phyloP scores from a whole-genome alignment of 257 asterid species.

The Fraxinus quadrangulata region DNA sequence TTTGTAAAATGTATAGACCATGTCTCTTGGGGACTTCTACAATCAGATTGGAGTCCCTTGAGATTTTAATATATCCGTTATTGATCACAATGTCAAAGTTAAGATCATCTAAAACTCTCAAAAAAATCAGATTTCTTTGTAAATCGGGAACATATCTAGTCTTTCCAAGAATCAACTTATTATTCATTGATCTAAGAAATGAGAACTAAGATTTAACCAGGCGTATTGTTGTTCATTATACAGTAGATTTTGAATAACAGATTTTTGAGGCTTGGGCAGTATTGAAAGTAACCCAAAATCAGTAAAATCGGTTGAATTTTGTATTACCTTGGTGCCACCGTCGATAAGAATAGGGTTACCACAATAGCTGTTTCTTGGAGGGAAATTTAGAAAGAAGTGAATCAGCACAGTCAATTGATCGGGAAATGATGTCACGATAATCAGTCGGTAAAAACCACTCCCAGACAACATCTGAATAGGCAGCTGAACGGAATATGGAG shows the following conservation, averaged over 20 bases:
- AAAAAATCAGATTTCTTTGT: no score
- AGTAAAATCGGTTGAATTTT: neutral
- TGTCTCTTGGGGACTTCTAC: no score
- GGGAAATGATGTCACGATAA: constrained; percentile 49
- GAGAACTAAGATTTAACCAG: neutral
- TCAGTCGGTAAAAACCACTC: constrained; percentile 74
- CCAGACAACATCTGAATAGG: constrained; percentile 78
- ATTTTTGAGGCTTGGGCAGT: no score
- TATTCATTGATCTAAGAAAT: neutral
- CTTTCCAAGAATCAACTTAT: no score
- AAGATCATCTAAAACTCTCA: no score
- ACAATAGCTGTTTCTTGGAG: constrained; percentile 70
- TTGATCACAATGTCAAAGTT: no score
- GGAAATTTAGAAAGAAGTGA: constrained; percentile 23
- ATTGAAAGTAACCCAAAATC: neutral
- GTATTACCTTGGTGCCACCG: constrained; percentile 54
- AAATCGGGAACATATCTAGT: no score
- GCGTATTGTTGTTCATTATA: neutral
- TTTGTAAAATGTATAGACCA: no score
- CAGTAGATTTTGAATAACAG: neutral
- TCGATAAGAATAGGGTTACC: constrained; percentile 64
- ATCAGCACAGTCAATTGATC: constrained; percentile 38
- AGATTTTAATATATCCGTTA: no score
- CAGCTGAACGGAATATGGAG: constrained; percentile 60
- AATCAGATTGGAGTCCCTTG: no score